phyloP scores from a whole-genome alignment of 176 grass and related monocot species.

The Lolium rigidum region DNA sequence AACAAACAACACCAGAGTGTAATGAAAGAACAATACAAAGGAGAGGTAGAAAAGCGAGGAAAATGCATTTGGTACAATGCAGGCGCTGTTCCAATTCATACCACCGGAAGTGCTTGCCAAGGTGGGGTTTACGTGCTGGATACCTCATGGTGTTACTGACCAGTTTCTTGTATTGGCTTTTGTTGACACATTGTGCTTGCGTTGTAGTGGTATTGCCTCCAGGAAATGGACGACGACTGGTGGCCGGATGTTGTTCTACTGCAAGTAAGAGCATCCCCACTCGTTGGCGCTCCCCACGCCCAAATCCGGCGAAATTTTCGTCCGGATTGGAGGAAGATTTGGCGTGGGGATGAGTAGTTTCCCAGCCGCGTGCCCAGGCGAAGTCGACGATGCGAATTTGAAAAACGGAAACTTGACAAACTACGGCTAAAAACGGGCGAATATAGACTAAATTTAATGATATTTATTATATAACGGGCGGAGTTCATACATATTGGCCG shows the following conservation, averaged over 20 bases:
- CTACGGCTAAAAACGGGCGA: too few species aligned
- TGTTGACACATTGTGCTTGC: constrained; percentile 3
- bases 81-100: constrained; percentile 28
- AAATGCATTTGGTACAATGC: constrained; percentile 8
- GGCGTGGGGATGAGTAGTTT: too few species aligned
- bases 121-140: background rate
- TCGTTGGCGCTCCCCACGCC: too few species aligned
- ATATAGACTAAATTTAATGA: too few species aligned
- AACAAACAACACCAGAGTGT: background rate
- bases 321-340: too few species aligned
- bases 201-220: constrained; percentile 40
- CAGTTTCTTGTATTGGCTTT: background rate
- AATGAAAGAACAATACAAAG: background rate
- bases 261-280: too few species aligned
- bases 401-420: too few species aligned
- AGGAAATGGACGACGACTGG: constrained; percentile 56
- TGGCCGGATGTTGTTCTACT: constrained; percentile 59
- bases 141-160: background rate
- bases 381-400: too few species aligned
- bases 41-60: background rate
- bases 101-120: constrained; percentile 40
- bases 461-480: too few species aligned
- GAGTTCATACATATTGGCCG: too few species aligned
- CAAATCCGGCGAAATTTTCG: too few species aligned
- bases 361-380: too few species aligned